Conservation (phyloP, 73 alveolate species). For the Tetrahymena borealis region DNA sequence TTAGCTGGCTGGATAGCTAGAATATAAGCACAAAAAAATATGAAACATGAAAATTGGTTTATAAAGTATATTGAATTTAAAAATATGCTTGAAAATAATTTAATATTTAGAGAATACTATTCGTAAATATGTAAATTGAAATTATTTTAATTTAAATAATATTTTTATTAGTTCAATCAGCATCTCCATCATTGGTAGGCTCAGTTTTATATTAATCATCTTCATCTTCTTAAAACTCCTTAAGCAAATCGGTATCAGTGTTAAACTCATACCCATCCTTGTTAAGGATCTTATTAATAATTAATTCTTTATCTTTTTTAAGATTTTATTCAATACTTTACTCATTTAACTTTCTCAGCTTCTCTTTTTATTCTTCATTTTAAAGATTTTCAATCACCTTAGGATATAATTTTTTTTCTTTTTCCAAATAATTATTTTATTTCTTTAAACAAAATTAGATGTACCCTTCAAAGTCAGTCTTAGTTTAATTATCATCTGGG, state of each 20-base stretch:
- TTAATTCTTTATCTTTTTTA: background rate
- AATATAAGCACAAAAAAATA: too few species aligned
- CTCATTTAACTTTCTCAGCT: background rate
- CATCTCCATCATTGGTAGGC: too few species aligned
- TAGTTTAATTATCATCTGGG: background rate
- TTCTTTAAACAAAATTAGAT: background rate
- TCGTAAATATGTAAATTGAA: too few species aligned
- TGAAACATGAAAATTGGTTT: too few species aligned
- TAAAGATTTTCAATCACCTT: background rate
- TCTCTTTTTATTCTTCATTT: background rate
- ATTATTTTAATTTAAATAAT: too few species aligned
- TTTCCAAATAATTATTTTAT: background rate
- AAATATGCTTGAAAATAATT: too few species aligned
- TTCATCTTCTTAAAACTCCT: background rate
- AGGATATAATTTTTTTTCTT: background rate
- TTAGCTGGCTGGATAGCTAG: too few species aligned
- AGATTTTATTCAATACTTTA: background rate
- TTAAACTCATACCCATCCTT: background rate
- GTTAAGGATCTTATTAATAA: background rate
- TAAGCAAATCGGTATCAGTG: background rate
- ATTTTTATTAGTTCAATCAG: too few species aligned
- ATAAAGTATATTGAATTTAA: too few species aligned
- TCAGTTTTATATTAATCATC: too few species aligned
- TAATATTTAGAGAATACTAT: too few species aligned
- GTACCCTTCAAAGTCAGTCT: background rate